Base-by-base conservation (phyloP, 192 early-diverging fungal species). In the Backusella psychrophila region DNA sequence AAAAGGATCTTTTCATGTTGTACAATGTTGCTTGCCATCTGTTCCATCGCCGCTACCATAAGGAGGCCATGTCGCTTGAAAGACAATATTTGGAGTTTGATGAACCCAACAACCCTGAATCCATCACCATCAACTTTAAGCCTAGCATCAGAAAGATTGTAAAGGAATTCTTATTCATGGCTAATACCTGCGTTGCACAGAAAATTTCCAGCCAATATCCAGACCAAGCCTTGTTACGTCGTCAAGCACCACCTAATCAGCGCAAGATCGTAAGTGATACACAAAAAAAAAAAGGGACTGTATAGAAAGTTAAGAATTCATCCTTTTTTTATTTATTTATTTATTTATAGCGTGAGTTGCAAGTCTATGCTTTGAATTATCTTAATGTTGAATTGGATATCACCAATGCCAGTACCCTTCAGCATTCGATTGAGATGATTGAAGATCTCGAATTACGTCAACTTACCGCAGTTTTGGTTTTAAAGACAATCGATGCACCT, bases 141-240 rank as follows among this genome's bases (percentile, higher is more conserved):
- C 96, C 68, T 92, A 93, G 36, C 93, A 95, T 82, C 88, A 92
- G 7, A 83, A 68, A 14, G n/a, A 74, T 99, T 15, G 93, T 99
- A 33, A 95, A 98, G 79, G 97, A 99, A 80, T 98, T 99, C 76
- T 97, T 98, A 91, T 87, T 96, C 63, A 86, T 98, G 33, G 97
- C 96, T 17, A 98, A 99, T 73, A 97, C 96, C 70, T 94, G 90
- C 75, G 98, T 98, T 2, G 97, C 98, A 4, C 89, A 92, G 76
- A 94, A 96, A 78, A 97, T 98, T 34, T 91, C 90, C 74, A 88
- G 92, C 75, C 84, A 88, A 77, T 96, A 97, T 82, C 98, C 98
- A 0, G 96, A 98, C 44, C 94, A 93, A 17, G 95, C 98, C 1
- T 86, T 99, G 82, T 82, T 99, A 66, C 94, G 98, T 75, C 93